Evolutionary conservation across 805 yeast genomes (phyloP).

Genomic region (Pichia ethanolica): DNA sequence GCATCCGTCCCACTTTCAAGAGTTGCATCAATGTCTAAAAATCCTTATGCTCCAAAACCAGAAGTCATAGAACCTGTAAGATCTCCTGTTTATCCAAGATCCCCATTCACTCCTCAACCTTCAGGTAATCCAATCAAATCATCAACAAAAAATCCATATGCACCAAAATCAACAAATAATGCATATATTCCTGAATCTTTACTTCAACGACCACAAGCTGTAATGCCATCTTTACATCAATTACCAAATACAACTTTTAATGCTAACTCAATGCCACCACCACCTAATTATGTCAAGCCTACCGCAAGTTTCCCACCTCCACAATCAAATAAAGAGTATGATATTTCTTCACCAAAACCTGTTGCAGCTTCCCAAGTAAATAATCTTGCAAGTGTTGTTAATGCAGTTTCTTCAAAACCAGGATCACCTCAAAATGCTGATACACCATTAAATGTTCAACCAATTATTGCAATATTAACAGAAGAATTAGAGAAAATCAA

Average conservation of each 20-base stretch:
- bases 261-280: slow-evolving; percentile 12
- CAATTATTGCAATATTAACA: slow-evolving; percentile 52
- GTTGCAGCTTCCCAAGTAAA: not conserved
- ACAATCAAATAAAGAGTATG: slow-evolving; percentile 1
- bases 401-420: slow-evolving; percentile 15
- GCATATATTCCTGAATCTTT: slow-evolving; percentile 12
- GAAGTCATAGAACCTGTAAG: slow-evolving; percentile 15
- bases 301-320: slow-evolving; percentile 14
- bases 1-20: not conserved
- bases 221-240: not conserved
- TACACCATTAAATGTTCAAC: slow-evolving; percentile 33
- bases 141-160: slow-evolving; percentile 3
- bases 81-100: slow-evolving; percentile 11
- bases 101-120: slow-evolving; percentile 8
- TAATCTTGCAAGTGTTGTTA: not conserved
- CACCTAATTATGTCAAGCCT: slow-evolving; percentile 6
- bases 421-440: slow-evolving; percentile 6
- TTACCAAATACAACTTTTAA: not conserved
- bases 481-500: slow-evolving; percentile 52
- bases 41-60: slow-evolving; percentile 32
- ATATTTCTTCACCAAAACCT: not conserved
- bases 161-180: slow-evolving; percentile 4
- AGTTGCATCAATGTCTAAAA: slow-evolving; percentile 8
- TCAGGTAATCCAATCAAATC: slow-evolving; percentile 13
- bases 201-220: not conserved